These are phyloP conservation scores for Wickerhamomyces sp. DNA, from an alignment of 1,139 yeast species.

Conservation along the genomic window DNA sequence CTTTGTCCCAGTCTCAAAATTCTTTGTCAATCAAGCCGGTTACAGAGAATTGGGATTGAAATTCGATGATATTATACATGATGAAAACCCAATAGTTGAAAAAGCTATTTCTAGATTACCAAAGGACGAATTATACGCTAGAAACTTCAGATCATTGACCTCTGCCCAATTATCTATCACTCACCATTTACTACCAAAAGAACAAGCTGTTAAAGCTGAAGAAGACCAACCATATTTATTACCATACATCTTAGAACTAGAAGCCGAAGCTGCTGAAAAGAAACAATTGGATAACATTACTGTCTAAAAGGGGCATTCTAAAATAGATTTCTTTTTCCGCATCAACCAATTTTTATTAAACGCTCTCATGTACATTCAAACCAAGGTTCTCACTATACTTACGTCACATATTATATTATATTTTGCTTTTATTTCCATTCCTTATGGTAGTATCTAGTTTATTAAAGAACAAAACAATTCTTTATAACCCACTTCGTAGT, in stretches of 20 bases:
- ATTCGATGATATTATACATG: constrained; percentile 80
- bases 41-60: constrained; percentile 92
- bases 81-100: constrained; percentile 84
- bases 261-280: constrained; percentile 87
- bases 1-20: constrained; percentile 74
- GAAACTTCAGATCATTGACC: constrained; percentile 86
- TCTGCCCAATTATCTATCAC: constrained; percentile 87
- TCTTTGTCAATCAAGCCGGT: constrained; percentile 72
- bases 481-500: not conserved
- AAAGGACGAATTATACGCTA: constrained; percentile 75
- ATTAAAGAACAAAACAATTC: no score
- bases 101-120: constrained; percentile 89
- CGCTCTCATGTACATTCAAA: no score
- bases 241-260: constrained; percentile 91
- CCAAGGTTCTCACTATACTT: no score
- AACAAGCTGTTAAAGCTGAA: constrained; percentile 72
- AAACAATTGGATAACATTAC: constrained; percentile 76
- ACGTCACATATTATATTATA: no score
- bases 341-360: no score
- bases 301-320: constrained; percentile 2
- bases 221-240: constrained; percentile 83
- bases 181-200: constrained; percentile 79
- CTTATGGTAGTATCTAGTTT: no score
- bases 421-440: no score
- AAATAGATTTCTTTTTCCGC: no score